These are phyloP conservation scores for Atalantia buxifolia DNA, from an alignment of 345 rosid species.

Conservation along the genomic window DNA sequence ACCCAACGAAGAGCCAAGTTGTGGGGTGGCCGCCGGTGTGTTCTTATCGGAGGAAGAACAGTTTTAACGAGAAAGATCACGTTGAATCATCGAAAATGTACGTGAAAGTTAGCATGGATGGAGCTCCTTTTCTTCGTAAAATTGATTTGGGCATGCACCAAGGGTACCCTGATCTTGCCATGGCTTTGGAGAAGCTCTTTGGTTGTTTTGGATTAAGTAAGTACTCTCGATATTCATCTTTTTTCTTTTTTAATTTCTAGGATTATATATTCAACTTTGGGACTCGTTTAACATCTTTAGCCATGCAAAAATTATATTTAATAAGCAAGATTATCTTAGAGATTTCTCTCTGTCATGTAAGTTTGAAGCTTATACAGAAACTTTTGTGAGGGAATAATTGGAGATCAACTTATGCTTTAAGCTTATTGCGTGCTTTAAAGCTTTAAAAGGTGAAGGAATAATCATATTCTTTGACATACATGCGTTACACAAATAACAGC, in stretches of 20 bases:
- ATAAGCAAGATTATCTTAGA: background rate
- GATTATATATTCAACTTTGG: no score
- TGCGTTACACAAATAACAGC: background rate
- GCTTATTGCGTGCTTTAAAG: background rate
- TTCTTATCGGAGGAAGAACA: constrained; percentile 67
- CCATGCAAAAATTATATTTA: constrained; percentile 12
- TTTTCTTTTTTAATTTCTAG: background rate
- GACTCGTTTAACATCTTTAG: constrained; percentile 3
- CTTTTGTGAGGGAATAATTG: no score
- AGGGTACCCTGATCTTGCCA: constrained; percentile 55
- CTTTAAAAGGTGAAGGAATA: background rate
- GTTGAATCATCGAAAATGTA: constrained; percentile 27
- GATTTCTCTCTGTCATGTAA: background rate
- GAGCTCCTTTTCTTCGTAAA: constrained; percentile 82
- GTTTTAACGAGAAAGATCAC: constrained; percentile 31
- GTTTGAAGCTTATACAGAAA: no score
- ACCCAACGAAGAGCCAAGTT: constrained; percentile 49
- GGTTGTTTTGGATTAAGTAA: constrained; percentile 60
- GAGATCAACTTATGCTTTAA: no score
- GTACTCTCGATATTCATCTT: background rate
- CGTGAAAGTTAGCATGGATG: constrained; percentile 96
- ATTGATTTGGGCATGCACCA: constrained; percentile 60
- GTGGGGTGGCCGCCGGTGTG: constrained; percentile 99
- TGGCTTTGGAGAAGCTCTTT: constrained; percentile 75
- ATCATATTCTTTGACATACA: background rate